Evolutionary conservation across 805 yeast species (phyloP).

Genomic region (Grigorovia transvaalensis): DNA sequence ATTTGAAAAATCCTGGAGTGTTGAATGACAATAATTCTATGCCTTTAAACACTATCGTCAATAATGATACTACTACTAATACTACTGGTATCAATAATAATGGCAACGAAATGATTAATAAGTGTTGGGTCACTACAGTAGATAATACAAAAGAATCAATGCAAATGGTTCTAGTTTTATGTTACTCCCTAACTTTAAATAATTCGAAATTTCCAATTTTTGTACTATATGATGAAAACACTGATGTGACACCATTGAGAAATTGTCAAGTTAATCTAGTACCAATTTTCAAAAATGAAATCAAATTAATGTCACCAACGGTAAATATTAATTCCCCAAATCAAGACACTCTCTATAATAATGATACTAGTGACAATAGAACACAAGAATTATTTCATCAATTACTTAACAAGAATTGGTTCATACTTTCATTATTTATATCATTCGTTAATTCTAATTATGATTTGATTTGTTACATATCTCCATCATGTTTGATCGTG

Average conservation of each 20-base stretch:
- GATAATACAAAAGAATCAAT: slow-evolving; percentile 15
- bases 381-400: not conserved
- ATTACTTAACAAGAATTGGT: slow-evolving; percentile 7
- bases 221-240: slow-evolving; percentile 13
- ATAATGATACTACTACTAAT: not conserved
- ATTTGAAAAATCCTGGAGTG: not conserved
- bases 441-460: slow-evolving; percentile 11
- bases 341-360: no score
- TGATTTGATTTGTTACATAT: slow-evolving; percentile 25
- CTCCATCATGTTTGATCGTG: slow-evolving; percentile 22
- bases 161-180: slow-evolving; percentile 17
- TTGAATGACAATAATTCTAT: no score
- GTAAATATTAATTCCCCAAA: not conserved
- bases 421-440: slow-evolving; percentile 15
- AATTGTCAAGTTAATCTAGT: slow-evolving; percentile 6
- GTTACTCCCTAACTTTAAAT: slow-evolving; percentile 15
- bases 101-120: not conserved
- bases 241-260: slow-evolving; percentile 9
- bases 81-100: not conserved
- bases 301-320: not conserved
- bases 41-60: not conserved
- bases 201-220: slow-evolving; percentile 17
- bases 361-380: not conserved
- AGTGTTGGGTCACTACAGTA: slow-evolving; percentile 24
- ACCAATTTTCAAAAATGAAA: slow-evolving; percentile 2